phyloP scores from a whole-genome alignment of 1,284 basidiomycete genomes.

The Apiotrichum brassicae region DNA sequence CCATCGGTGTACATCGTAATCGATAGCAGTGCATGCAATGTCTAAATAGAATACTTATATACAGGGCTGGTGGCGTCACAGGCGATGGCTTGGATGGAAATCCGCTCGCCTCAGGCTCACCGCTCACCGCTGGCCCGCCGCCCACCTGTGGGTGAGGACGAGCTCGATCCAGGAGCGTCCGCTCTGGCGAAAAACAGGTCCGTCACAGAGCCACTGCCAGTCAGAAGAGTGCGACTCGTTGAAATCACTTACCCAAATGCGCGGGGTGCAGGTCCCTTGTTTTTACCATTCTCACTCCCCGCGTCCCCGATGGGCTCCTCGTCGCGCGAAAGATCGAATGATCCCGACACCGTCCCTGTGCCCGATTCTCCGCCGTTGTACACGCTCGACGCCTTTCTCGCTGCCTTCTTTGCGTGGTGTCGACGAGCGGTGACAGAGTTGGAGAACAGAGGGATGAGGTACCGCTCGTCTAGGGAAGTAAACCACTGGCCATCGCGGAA shows the following conservation, averaged over 20 bases:
- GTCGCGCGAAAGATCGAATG: conserved; percentile 28
- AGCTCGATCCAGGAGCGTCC: conserved; percentile 6
- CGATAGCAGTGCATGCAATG: background rate
- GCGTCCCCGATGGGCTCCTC: conserved; percentile 27
- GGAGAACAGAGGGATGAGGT: conserved; percentile 87
- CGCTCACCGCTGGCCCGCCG: background rate
- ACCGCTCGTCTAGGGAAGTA: conserved; percentile 88
- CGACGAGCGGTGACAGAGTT: conserved; percentile 85
- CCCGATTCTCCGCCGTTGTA: conserved; percentile 29
- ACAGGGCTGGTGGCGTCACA: background rate
- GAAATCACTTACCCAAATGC: background rate
- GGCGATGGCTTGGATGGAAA: background rate
- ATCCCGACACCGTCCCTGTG: conserved; percentile 23
- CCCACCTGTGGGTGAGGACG: background rate
- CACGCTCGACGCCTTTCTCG: conserved; percentile 32
- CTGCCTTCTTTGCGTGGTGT: conserved; percentile 70
- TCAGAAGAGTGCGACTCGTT: too few species aligned
- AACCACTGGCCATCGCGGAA: conserved; percentile 78
- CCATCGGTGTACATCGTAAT: background rate
- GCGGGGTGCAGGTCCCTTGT: conserved; percentile 20
- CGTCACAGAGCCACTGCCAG: conserved; percentile 29
- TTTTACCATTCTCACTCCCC: conserved; percentile 46
- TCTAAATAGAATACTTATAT: background rate
- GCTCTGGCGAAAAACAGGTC: conserved; percentile 39
- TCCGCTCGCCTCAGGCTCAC: background rate